Conservation (phyloP, 495 filamentous ascomycete genomes). For the Penicillium goetzii region DNA sequence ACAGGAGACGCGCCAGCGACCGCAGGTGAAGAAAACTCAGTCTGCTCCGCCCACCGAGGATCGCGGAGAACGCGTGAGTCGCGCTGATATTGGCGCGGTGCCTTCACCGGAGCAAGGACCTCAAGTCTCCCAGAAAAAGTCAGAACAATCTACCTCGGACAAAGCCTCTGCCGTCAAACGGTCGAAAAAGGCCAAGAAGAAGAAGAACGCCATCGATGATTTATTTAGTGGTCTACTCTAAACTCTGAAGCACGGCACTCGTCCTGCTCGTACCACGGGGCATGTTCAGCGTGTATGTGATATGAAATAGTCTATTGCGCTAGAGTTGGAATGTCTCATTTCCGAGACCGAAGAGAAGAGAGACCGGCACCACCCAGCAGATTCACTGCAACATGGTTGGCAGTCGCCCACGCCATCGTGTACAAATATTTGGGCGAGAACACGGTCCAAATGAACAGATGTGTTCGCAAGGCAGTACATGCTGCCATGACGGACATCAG, state of each 20-base stretch:
- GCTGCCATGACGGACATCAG: slow-evolving; percentile 81
- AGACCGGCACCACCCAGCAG: slow-evolving; percentile 48
- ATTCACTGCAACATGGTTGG: slow-evolving; percentile 77
- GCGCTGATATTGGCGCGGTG: slow-evolving; percentile 14
- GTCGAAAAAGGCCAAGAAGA: slow-evolving; percentile 47
- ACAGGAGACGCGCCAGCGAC: slow-evolving; percentile 15
- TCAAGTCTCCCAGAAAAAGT: not conserved
- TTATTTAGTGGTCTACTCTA: slow-evolving; percentile 59
- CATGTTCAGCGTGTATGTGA: not conserved
- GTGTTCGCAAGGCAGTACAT: slow-evolving; percentile 80
- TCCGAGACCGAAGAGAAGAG: slow-evolving; percentile 49
- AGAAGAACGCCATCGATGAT: slow-evolving; percentile 65
- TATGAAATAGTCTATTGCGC: slow-evolving; percentile 34
- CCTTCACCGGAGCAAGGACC: not conserved
- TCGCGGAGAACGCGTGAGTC: slow-evolving; percentile 38
- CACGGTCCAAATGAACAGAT: slow-evolving; percentile 98
- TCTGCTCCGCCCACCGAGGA: slow-evolving; percentile 27
- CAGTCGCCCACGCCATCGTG: slow-evolving; percentile 80
- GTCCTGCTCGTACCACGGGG: not conserved
- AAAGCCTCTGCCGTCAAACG: slow-evolving; percentile 7
- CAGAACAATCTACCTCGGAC: not conserved
- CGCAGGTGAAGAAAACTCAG: not conserved
- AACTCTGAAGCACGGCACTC: slow-evolving; percentile 10
- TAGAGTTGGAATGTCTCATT: slow-evolving; percentile 6
- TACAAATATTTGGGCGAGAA: slow-evolving; percentile 98